These are phyloP conservation scores for Euphorbia lathyris DNA, from an alignment of 345 rosid species.

Conservation along the genomic window DNA sequence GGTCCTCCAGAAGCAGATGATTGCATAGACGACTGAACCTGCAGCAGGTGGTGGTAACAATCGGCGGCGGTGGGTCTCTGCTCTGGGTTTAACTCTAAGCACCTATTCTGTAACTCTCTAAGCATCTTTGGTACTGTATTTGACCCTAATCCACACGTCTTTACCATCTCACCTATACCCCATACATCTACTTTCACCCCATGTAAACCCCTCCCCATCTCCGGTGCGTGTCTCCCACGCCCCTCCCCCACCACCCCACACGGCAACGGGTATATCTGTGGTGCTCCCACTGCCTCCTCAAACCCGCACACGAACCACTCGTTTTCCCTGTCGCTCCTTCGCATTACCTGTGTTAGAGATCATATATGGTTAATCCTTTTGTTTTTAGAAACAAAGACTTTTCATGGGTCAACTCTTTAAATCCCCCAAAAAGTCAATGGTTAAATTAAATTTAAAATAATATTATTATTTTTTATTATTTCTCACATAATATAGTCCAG, in stretches of 20 bases:
- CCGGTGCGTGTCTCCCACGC: constrained; percentile 71
- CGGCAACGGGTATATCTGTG: constrained; percentile 76
- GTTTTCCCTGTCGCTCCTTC: constrained; percentile 42
- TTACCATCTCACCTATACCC: constrained; percentile 82
- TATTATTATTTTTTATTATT: too few species aligned
- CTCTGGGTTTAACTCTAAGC: constrained; percentile 89
- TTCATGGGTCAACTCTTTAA: too few species aligned
- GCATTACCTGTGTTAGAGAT: constrained; percentile 26
- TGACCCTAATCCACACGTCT: constrained; percentile 59
- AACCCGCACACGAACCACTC: constrained; percentile 93
- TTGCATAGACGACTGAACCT: constrained; percentile 67
- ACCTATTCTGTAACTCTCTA: constrained; percentile 74
- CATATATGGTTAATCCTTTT: too few species aligned
- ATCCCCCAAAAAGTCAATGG: too few species aligned
- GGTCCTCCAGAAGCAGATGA: constrained; percentile 36
- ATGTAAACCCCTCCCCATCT: constrained; percentile 89
- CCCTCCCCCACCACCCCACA: constrained; percentile 34
- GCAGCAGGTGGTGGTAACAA: constrained; percentile 87
- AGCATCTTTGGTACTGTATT: constrained; percentile 61
- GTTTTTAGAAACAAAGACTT: too few species aligned
- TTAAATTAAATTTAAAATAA: too few species aligned
- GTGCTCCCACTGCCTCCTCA: constrained; percentile 71
- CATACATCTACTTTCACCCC: constrained; percentile 96
- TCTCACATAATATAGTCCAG: too few species aligned
- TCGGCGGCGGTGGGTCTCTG: constrained; percentile 93